Evolutionary conservation across 371 early-diverging fungal genomes (phyloP).

Genomic region (Syncephalis fuscata): DNA sequence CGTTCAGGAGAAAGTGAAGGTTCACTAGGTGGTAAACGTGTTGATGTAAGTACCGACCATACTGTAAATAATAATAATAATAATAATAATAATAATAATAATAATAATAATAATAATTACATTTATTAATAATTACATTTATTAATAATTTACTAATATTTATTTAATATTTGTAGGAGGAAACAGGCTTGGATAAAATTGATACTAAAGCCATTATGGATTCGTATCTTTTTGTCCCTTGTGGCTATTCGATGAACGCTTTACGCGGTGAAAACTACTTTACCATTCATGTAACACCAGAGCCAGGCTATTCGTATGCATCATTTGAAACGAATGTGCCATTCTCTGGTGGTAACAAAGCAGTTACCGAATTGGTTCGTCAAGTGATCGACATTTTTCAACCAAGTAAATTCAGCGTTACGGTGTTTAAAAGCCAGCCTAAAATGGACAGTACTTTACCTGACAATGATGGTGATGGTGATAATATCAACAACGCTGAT

Average conservation of each 20-base stretch:
- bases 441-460: conserved; percentile 14
- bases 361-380: conserved; percentile 45
- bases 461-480: no score
- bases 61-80: no score
- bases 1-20: conserved; percentile 16
- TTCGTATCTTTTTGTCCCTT: conserved; percentile 79
- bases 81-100: no score
- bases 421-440: conserved; percentile 40
- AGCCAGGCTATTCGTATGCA: conserved; percentile 88
- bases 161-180: no score
- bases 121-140: no score
- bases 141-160: no score
- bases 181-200: conserved; percentile 54
- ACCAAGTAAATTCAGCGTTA: conserved; percentile 65
- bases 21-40: conserved; percentile 25
- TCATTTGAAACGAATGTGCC: conserved; percentile 89
- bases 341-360: conserved; percentile 22
- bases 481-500: no score
- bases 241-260: conserved; percentile 87
- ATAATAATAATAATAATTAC: no score
- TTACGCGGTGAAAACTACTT: conserved; percentile 66
- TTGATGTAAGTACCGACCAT: conserved; percentile 45
- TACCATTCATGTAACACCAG: conserved; percentile 98
- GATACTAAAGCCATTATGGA: conserved; percentile 65
- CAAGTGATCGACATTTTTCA: conserved; percentile 64